These are phyloP conservation scores for Termitomyces eurrhizus DNA, from an alignment of 768 basidiomycete genomes.

Conservation along the genomic window DNA sequence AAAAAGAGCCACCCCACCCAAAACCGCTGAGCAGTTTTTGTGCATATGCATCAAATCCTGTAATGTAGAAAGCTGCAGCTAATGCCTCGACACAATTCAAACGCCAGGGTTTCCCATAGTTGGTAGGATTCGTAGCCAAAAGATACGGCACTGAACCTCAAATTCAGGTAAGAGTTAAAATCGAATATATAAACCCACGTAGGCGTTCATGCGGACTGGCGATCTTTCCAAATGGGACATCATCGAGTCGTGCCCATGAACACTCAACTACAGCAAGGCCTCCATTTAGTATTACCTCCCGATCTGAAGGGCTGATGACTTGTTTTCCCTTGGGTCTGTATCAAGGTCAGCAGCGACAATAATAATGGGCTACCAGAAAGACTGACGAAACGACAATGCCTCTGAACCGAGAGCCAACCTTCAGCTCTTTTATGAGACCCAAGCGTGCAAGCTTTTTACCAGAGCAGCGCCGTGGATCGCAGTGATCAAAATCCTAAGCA, in stretches of 20 bases:
- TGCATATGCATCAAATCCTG: conserved; percentile 80
- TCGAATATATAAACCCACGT: conserved; percentile 40
- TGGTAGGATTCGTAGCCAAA: conserved; percentile 92
- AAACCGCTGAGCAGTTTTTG: conserved; percentile 77
- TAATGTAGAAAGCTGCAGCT: conserved; percentile 93
- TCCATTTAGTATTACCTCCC: conserved; percentile 63
- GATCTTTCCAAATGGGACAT: conserved; percentile 93
- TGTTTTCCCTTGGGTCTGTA: conserved; percentile 78
- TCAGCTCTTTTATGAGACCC: conserved; percentile 79
- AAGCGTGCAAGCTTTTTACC: conserved; percentile 90
- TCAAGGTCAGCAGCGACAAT: background rate
- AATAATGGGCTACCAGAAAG: conserved; percentile 4
- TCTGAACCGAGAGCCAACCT: conserved; percentile 81
- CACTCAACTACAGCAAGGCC: conserved; percentile 98
- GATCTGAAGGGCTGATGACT: conserved; percentile 79
- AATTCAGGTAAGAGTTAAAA: background rate
- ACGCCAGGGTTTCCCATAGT: conserved; percentile 97
- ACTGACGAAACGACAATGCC: conserved; percentile 94
- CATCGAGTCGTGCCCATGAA: conserved; percentile 94
- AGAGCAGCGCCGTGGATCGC: conserved; percentile 77
- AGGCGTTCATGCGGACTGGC: conserved; percentile 89
- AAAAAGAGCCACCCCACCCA: conserved; percentile 90
- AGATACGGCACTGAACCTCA: conserved; percentile 79
- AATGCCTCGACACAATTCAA: conserved; percentile 94
- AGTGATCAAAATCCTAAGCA: conserved; percentile 93